Evolutionary conservation across 202 grass and related monocot genomes (phyloP), one percentile per base, ranked within the genome.

Genomic region (Panicum hallii): DNA sequence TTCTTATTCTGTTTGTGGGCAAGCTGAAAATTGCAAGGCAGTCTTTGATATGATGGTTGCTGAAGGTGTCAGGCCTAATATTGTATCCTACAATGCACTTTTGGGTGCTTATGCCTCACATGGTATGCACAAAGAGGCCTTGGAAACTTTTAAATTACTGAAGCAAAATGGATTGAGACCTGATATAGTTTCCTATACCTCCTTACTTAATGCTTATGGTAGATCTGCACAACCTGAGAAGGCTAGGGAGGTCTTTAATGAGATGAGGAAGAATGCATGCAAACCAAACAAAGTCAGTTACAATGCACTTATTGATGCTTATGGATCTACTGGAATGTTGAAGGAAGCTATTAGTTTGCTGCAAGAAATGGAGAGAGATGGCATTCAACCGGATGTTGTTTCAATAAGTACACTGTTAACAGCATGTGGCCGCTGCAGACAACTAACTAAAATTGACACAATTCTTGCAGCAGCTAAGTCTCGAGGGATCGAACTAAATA

Each of bases 251-350:
- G 63, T 86, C 45, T 98, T 98, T 87, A 87, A 95, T 26, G 84
- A 74, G 53, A 92, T 98, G 87, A 95, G 78, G 79, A 85, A 82
- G 67, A 90, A 91, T 61, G 80, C 75, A 26, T 85, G 90, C 62
- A 98, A 87, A 79, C 95, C 89, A 91, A 98, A 98, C 90, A 98
- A 87, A 92, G 70, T 98, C 75, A 91, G 90, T 83, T 98, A 98
- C 74, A 98, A 98, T 89, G 95, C 91, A 49, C 89, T 98, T 79
- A 98, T 98, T 85, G 95, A 98, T 84, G 95, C 95, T 70, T 98
- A 93, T 90, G 95, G 95, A 87, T 92, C 87, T 79, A 80, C 88
- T 70, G 93, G 93, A 67, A 91, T 98, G 90, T 79, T 92, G 63
- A 84, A 82, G 63, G 85, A 98, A 63, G 93, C 93, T 42, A 52